Conservation (phyloP, 2,329 filamentous ascomycete genomes). For the Microsporum canis region DNA sequence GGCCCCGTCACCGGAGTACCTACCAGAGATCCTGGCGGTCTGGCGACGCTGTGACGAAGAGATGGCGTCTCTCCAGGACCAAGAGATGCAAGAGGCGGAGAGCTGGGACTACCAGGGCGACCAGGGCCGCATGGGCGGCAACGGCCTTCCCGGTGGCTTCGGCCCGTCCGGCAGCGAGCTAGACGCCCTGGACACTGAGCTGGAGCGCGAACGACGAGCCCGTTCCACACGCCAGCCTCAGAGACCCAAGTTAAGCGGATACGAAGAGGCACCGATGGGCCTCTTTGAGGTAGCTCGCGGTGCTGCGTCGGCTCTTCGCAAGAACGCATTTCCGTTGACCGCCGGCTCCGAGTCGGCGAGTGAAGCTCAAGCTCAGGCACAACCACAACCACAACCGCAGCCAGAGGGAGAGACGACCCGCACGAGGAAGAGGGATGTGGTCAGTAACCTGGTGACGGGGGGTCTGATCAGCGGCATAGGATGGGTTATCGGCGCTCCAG, state of each 20-base stretch:
- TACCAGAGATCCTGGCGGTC: conserved; percentile 50
- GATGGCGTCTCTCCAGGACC: conserved; percentile 41
- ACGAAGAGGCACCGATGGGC: conserved; percentile 41
- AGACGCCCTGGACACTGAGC: conserved; percentile 35
- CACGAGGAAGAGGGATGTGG: conserved; percentile 43
- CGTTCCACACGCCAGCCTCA: conserved; percentile 17
- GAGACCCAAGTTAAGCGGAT: conserved; percentile 8
- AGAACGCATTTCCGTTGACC: conserved; percentile 37
- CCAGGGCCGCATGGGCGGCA: conserved; percentile 12
- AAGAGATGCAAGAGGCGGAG: conserved; percentile 46
- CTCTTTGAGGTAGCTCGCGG: conserved; percentile 43
- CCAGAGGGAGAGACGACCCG: conserved; percentile 22
- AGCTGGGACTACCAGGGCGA: conserved; percentile 48
- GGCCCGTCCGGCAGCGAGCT: conserved; percentile 34
- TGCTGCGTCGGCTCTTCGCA: conserved; percentile 38
- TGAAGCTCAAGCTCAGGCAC: too few relatives aligned
- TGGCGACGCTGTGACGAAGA: conserved; percentile 56
- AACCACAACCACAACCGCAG: conserved; percentile 1
- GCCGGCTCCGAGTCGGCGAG: conserved; percentile 1
- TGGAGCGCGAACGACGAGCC: conserved; percentile 28
- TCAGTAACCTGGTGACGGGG: conserved; percentile 53
- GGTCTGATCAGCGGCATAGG: conserved; percentile 52
- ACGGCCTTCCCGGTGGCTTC: conserved; percentile 35
- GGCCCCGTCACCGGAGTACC: conserved; percentile 42
- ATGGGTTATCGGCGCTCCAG: conserved; percentile 50